A percentile compares a stretch with the other conserved stretches of the same genome.
phyloP scores from a whole-genome alignment of 371 early-diverging fungal species.

The Mucor racemosus region DNA sequence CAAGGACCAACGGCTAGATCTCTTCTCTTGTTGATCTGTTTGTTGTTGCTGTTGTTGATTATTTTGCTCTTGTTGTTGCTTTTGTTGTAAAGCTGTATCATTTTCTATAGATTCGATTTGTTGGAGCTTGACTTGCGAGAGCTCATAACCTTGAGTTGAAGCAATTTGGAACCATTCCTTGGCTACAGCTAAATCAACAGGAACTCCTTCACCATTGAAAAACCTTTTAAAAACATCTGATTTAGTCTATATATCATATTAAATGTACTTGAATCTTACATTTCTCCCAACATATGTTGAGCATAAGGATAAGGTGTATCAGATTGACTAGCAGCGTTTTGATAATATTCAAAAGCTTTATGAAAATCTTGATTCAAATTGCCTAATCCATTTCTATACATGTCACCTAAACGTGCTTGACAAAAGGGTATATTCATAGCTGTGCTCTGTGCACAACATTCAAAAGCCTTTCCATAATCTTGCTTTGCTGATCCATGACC shows the following conservation, averaged over 20 bases:
- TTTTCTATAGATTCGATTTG: constrained; percentile 25
- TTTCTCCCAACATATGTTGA: constrained; percentile 55
- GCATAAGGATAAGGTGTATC: constrained; percentile 49
- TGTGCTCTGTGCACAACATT: constrained; percentile 31
- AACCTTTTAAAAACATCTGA: constrained; percentile 29
- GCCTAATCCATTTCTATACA: constrained; percentile 48
- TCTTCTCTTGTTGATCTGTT: constrained; percentile 28
- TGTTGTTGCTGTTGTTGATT: constrained; percentile 5
- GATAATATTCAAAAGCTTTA: constrained; percentile 49
- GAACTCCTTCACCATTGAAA: constrained; percentile 53
- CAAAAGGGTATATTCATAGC: constrained; percentile 41
- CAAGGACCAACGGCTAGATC: constrained; percentile 47
- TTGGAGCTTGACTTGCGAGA: constrained; percentile 38
- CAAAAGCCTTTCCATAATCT: constrained; percentile 37
- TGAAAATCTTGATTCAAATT: constrained; percentile 38
- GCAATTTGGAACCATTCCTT: constrained; percentile 55
- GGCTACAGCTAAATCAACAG: constrained; percentile 48
- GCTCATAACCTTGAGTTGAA: constrained; percentile 51
- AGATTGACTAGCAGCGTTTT: constrained; percentile 48
- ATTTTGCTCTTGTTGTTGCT: constrained; percentile 14
- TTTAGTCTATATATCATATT: neutral
- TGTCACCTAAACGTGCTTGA: constrained; percentile 49
- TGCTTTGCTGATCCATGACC: constrained; percentile 33
- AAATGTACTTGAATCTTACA: constrained; percentile 31
- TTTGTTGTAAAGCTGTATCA: constrained; percentile 9